A percentile compares a stretch with the other conserved stretches of the same genome.
Conservation (phyloP, 345 rosid species). For the Bruguiera gymnorhiza region DNA sequence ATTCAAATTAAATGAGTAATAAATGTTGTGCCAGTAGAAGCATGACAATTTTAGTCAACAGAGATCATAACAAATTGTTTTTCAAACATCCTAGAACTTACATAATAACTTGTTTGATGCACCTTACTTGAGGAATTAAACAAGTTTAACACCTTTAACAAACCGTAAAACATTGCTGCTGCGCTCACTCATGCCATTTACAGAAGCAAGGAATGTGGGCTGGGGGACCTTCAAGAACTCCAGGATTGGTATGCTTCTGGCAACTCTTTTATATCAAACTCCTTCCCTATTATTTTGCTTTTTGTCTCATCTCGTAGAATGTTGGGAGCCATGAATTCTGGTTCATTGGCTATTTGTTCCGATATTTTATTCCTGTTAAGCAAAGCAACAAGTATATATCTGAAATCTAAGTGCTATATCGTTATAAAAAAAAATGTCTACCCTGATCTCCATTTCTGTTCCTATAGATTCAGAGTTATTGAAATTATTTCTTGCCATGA, state of each 20-base stretch:
- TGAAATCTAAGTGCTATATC: background rate
- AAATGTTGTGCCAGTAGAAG: background rate
- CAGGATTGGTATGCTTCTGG: constrained; percentile 60
- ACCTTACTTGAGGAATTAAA: background rate
- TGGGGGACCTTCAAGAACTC: constrained; percentile 62
- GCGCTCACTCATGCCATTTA: constrained; percentile 16
- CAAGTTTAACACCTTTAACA: background rate
- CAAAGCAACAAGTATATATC: background rate
- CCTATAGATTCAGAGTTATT: background rate
- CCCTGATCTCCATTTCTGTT: background rate
- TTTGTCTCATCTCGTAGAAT: background rate
- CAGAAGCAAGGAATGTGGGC: constrained; percentile 49
- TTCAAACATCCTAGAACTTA: too few relatives aligned
- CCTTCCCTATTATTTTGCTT: background rate
- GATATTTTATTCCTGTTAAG: background rate
- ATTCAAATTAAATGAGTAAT: background rate
- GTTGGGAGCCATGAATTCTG: background rate
- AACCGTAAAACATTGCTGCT: background rate
- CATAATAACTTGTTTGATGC: too few relatives aligned
- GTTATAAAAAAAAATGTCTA: background rate
- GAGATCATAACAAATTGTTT: too few relatives aligned
- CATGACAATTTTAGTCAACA: background rate
- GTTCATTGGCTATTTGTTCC: background rate
- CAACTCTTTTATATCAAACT: background rate
- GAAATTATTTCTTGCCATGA: background rate